A percentile compares a stretch with the other conserved stretches of the same genome.
phyloP scores from a whole-genome alignment of 805 yeast genomes.

The Candida ipomoeae region DNA sequence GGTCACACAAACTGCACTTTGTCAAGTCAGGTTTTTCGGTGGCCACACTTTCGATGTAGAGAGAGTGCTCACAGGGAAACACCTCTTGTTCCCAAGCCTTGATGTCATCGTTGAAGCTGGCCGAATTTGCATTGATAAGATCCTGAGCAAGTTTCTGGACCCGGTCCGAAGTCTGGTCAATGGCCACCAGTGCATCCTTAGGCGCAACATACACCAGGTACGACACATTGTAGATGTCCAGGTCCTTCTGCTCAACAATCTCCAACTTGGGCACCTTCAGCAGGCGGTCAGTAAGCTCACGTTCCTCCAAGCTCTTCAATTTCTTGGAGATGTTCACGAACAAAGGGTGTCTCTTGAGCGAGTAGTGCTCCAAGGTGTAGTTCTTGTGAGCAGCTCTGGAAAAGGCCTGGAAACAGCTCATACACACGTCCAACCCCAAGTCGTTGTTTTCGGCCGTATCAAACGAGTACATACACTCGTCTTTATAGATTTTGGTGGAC shows the following conservation, averaged over 20 bases:
- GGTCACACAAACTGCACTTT: constrained; percentile 55
- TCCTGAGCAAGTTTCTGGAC: constrained; percentile 34
- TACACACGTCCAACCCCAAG: constrained; percentile 70
- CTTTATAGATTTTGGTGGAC: constrained; percentile 57
- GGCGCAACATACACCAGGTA: constrained; percentile 40
- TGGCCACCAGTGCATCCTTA: constrained; percentile 22
- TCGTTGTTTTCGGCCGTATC: constrained; percentile 53
- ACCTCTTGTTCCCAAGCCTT: constrained; percentile 92
- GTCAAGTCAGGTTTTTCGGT: constrained; percentile 25
- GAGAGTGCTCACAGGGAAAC: constrained; percentile 72
- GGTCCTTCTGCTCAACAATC: constrained; percentile 58
- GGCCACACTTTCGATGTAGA: constrained; percentile 47
- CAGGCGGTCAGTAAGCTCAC: constrained; percentile 6
- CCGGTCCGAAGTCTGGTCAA: constrained; percentile 20
- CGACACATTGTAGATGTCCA: constrained; percentile 52
- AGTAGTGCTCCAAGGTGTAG: constrained; percentile 57
- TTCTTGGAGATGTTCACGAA: constrained; percentile 58
- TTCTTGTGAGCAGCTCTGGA: constrained; percentile 40
- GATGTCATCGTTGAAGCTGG: constrained; percentile 60
- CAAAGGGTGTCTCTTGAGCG: constrained; percentile 47
- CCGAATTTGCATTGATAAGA: constrained; percentile 56
- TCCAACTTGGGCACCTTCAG: constrained; percentile 62
- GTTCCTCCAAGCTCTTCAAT: constrained; percentile 33
- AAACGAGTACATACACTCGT: constrained; percentile 86
- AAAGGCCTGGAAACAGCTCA: constrained; percentile 69